phyloP scores from a whole-genome alignment of 352 stramenopile species.

The Pythium brassicae region DNA sequence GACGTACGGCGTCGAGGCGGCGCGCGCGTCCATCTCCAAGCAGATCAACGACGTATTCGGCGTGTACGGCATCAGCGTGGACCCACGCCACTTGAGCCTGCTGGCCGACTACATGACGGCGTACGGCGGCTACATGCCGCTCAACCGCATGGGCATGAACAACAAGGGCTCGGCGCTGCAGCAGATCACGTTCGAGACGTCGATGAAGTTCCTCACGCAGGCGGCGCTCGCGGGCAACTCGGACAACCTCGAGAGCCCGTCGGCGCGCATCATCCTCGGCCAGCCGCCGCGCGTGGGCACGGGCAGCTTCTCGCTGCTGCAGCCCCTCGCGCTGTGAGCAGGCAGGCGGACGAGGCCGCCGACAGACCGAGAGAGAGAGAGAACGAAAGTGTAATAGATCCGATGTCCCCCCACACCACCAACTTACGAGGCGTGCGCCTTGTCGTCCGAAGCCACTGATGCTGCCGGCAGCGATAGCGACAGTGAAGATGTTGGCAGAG shows the following conservation, averaged over 20 bases:
- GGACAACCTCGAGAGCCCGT: slow-evolving; percentile 92
- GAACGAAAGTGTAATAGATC: slow-evolving; percentile 3
- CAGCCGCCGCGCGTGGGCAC: slow-evolving; percentile 94
- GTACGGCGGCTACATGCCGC: slow-evolving; percentile 94
- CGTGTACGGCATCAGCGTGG: slow-evolving; percentile 99
- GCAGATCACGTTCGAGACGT: slow-evolving; percentile 99
- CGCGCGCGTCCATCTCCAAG: slow-evolving; percentile 95
- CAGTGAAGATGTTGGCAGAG: background rate
- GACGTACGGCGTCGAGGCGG: slow-evolving; percentile 98
- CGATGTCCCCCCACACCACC: background rate
- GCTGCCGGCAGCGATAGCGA: background rate
- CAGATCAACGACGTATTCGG: slow-evolving; percentile 99
- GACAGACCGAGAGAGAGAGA: background rate
- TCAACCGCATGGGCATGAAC: slow-evolving; percentile 98
- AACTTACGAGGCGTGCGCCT: background rate
- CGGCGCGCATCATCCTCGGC: slow-evolving; percentile 94
- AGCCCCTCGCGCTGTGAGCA: slow-evolving; percentile 76
- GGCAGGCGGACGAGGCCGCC: no score
- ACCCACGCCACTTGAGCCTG: slow-evolving; percentile 96
- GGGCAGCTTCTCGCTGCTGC: slow-evolving; percentile 93
- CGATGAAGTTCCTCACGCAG: slow-evolving; percentile 97
- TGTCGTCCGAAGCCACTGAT: background rate
- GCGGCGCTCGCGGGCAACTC: slow-evolving; percentile 88
- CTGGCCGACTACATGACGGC: slow-evolving; percentile 99
- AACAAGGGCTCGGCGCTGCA: slow-evolving; percentile 95